phyloP scores from a whole-genome alignment of 768 basidiomycete species.

The Fomitopsis pulvina region DNA sequence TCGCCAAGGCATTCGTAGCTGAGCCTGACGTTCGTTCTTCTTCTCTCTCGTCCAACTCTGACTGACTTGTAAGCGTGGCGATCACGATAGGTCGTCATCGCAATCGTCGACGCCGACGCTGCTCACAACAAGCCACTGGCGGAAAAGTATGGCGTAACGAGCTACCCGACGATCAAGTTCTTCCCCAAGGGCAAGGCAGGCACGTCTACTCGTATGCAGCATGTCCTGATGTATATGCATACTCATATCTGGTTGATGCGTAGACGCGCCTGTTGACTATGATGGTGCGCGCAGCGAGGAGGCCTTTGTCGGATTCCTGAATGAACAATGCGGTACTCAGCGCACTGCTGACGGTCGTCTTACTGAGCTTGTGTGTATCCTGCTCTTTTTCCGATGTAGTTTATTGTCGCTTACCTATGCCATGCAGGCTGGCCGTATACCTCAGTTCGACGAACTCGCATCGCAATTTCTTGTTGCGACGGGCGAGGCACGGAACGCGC shows the following conservation, averaged over 20 bases:
- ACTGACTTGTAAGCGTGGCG: constrained; percentile 2
- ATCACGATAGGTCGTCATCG: constrained; percentile 67
- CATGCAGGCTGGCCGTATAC: constrained; percentile 70
- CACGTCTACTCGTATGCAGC: constrained; percentile 2
- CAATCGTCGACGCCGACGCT: constrained; percentile 88
- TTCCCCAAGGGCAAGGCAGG: constrained; percentile 68
- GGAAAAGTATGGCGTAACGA: constrained; percentile 60
- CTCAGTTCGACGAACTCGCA: constrained; percentile 74
- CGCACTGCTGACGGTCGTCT: constrained; percentile 81
- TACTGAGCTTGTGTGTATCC: constrained; percentile 47
- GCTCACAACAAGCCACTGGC: constrained; percentile 69
- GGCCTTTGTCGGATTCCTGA: constrained; percentile 75
- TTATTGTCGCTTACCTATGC: neutral
- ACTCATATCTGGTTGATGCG: neutral
- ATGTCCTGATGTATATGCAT: neutral
- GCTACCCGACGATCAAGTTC: constrained; percentile 95
- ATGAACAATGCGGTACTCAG: constrained; percentile 81
- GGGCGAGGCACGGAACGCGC: constrained; percentile 45
- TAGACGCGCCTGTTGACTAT: constrained; percentile 53
- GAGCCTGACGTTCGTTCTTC: constrained; percentile 58
- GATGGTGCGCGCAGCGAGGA: constrained; percentile 63
- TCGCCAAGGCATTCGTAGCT: constrained; percentile 69
- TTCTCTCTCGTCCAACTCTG: neutral
- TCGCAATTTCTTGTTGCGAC: constrained; percentile 63
- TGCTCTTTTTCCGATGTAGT: neutral